phyloP scores from a whole-genome alignment of 331 rosid species.

The Prunus yedoensis region DNA sequence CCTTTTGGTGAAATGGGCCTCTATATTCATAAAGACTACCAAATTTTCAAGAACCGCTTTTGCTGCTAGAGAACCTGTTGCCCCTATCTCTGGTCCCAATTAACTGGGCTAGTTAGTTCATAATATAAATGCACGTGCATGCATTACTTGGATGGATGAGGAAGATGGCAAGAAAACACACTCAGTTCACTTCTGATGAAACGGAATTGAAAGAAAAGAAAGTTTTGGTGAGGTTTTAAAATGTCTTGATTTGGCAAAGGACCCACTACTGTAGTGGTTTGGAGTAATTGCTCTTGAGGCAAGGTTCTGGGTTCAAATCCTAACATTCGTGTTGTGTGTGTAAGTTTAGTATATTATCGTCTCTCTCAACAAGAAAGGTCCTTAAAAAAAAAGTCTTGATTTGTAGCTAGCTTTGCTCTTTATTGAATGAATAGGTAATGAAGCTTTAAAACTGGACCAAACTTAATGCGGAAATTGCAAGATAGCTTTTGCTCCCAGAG shows the following conservation, averaged over 20 bases:
- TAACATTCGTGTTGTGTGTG: too few species aligned
- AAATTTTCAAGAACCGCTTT: not conserved
- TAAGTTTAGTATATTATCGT: too few species aligned
- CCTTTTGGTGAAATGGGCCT: slow-evolving; percentile 16
- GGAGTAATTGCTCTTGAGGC: not conserved
- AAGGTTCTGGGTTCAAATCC: too few species aligned
- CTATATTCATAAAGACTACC: slow-evolving; percentile 22
- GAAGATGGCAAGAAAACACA: not conserved
- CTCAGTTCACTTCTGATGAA: not conserved
- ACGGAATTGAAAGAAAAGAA: not conserved
- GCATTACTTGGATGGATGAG: not conserved
- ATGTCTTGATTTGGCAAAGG: not conserved
- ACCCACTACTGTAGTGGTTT: too few species aligned
- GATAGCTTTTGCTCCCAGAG: too few species aligned
- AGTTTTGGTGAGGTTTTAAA: not conserved
- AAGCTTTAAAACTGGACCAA: too few species aligned
- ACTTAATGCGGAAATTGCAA: too few species aligned
- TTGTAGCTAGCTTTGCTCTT: too few species aligned
- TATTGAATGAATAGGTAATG: too few species aligned
- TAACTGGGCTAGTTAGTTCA: slow-evolving; percentile 8
- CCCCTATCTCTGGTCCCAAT: slow-evolving; percentile 8
- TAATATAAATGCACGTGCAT: slow-evolving; percentile 1
- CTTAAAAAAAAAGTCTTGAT: too few species aligned
- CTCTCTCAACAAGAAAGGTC: too few species aligned
- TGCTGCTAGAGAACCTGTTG: not conserved